phyloP scores from a whole-genome alignment of 192 early-diverging fungal genomes.

The Coemansia sp. region DNA sequence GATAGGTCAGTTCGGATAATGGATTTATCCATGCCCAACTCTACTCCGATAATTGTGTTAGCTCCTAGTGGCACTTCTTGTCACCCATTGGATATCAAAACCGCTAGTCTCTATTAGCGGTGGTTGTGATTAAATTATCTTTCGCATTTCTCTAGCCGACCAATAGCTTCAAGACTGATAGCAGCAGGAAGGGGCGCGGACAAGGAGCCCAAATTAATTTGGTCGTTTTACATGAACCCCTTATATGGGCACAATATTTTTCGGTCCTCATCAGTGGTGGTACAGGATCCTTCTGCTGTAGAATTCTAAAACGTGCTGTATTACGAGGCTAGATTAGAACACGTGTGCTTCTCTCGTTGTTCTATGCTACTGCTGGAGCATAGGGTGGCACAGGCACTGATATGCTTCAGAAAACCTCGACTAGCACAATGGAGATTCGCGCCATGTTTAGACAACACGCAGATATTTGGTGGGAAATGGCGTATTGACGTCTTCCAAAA shows the following conservation, averaged over 20 bases:
- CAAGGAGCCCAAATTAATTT: background rate
- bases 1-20: background rate
- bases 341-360: background rate
- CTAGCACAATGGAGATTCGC: background rate
- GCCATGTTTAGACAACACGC: background rate
- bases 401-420: background rate
- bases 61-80: too few species aligned
- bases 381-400: background rate
- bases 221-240: background rate
- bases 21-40: too few species aligned
- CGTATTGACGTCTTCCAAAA: background rate
- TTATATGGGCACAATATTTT: background rate
- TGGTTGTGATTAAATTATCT: too few species aligned
- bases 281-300: background rate
- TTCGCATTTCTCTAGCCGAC: too few species aligned
- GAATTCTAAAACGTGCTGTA: background rate
- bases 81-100: too few species aligned
- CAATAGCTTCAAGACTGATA: too few species aligned
- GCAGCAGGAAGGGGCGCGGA: background rate
- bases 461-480: background rate
- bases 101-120: too few species aligned
- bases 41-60: background rate
- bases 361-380: background rate
- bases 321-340: background rate
- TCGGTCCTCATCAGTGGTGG: background rate